Base-by-base conservation (phyloP, 768 basidiomycete genomes). In the Trametes cubensis region DNA sequence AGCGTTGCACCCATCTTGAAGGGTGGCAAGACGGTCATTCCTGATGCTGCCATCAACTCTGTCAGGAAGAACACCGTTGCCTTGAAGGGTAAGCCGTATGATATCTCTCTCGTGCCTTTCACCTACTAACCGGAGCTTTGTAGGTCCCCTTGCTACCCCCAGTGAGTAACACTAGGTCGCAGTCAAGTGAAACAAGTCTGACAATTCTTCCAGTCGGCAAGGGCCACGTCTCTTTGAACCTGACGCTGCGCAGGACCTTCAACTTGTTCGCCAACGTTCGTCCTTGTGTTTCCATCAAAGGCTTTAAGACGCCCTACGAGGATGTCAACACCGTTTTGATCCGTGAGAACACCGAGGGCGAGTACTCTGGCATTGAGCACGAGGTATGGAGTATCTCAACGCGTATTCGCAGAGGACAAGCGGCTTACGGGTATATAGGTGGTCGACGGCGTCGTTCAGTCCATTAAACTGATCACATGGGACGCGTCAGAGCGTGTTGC, bases 301-400 rank as follows among this genome's bases (percentile, higher is more conserved):
- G 97, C 28, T 98, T 89, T 83, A 97, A 97, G 81, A 99, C 97
- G 0, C 91, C 96, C 2, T 98, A 99, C 72, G 95, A 98, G 74
- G 90, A 98, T 71, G 97, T 99, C 66, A 91, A 99, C 81, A 95
- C 94, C 25, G 95, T 98, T 55, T 81, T 99, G 67, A 99, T 99
- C 74, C 94, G 97, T 72, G 97, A 99, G 80, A 99, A 99, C 77
- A 99, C 97, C 10, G 97, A 99, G 78, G 97, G 97, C 75, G 97
- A 99, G 76, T 99, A 99, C 78, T 98, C 95, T 62, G 97, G 97
- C 68, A 98, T 99, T 68, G 97, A 99, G 77, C 97, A 99, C 76
- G 95, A 98, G 86, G 95, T 94, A 62, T 13, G 77, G 57, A 41
- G 55, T 21, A 53, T 40, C 26, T 21, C 48, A 52, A 39, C 44